A percentile compares a stretch with the other conserved stretches of the same genome.
Evolutionary conservation across 352 stramenopile genomes (phyloP).

Genomic region (Saprolegnia diclina): DNA sequence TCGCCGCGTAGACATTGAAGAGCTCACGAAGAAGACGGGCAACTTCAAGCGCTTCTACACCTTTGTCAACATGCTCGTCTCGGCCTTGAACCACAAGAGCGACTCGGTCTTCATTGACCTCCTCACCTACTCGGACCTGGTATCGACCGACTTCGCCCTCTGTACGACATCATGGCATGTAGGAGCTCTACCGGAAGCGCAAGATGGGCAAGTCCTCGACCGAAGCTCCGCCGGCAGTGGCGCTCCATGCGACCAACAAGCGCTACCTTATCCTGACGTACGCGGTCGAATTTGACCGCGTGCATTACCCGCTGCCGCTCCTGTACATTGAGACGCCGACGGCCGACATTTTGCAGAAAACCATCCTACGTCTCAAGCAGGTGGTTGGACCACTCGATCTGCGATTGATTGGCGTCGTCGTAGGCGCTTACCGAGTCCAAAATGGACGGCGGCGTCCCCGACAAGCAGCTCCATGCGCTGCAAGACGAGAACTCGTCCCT

Average conservation of each 20-base stretch:
- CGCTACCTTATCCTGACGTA: constrained; percentile 93
- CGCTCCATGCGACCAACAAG: constrained; percentile 40
- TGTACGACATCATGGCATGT: constrained; percentile 4
- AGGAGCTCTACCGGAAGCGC: constrained; percentile 71
- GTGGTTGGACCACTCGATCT: neutral
- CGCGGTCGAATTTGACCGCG: constrained; percentile 88
- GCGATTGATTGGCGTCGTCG: neutral
- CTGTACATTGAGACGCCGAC: constrained; percentile 55
- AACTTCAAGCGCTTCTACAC: constrained; percentile 91
- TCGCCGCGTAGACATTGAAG: constrained; percentile 62
- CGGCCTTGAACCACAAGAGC: constrained; percentile 61
- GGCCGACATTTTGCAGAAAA: constrained; percentile 68
- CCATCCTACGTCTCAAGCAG: constrained; percentile 62
- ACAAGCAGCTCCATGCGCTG: constrained; percentile 29
- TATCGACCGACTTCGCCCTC: constrained; percentile 24
- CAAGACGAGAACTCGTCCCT: constrained; percentile 42
- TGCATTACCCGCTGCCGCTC: constrained; percentile 91
- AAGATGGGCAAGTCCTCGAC: constrained; percentile 41
- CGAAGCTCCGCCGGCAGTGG: neutral
- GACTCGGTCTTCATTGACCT: constrained; percentile 89
- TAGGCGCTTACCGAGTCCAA: neutral
- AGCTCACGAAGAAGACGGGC: constrained; percentile 90
- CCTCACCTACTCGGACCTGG: constrained; percentile 83
- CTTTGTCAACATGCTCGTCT: constrained; percentile 91
- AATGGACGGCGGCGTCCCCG: constrained; percentile 28